Percentiles rank a stretch among this genome's conserved stretches.
Conservation (phyloP, 805 yeast species). For the Wickerhamiella kazuoi region DNA sequence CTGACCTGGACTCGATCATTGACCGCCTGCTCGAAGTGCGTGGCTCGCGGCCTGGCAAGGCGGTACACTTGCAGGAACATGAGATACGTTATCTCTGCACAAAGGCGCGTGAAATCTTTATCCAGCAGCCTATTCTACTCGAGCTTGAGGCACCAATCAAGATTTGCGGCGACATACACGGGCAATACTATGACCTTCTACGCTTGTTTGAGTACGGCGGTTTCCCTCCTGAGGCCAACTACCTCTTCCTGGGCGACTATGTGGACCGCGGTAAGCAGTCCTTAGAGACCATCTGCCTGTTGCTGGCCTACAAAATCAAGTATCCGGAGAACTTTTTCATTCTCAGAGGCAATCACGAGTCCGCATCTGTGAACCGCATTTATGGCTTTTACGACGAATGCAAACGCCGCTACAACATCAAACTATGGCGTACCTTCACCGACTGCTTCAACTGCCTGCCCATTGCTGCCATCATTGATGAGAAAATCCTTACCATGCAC, state of each 20-base stretch:
- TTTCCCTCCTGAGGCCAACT: slow-evolving; percentile 97
- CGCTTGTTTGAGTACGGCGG: slow-evolving; percentile 97
- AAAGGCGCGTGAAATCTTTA: slow-evolving; percentile 93
- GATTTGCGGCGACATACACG: slow-evolving; percentile 92
- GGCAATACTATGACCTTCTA: slow-evolving; percentile 89
- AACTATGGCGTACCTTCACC: slow-evolving; percentile 96
- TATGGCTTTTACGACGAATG: slow-evolving; percentile 98
- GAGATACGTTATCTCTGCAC: slow-evolving; percentile 93
- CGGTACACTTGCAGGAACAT: slow-evolving; percentile 80
- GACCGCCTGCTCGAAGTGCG: slow-evolving; percentile 93
- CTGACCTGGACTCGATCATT: slow-evolving; percentile 91
- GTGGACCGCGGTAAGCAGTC: slow-evolving; percentile 98
- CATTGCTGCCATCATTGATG: slow-evolving; percentile 95
- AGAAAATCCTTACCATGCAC: slow-evolving; percentile 96
- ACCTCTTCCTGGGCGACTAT: slow-evolving; percentile 87
- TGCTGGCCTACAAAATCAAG: slow-evolving; percentile 90
- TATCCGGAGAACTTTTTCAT: slow-evolving; percentile 96
- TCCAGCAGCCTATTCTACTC: slow-evolving; percentile 87
- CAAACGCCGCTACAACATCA: slow-evolving; percentile 88
- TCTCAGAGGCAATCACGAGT: slow-evolving; percentile 94
- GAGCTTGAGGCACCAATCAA: slow-evolving; percentile 96
- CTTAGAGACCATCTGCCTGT: slow-evolving; percentile 81
- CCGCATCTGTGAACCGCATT: slow-evolving; percentile 94
- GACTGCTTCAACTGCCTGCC: slow-evolving; percentile 98
- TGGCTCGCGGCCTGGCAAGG: slow-evolving; percentile 97